Base-by-base conservation (phyloP, 2,329 filamentous ascomycete species). In the Phaeosphaeria sp. region DNA sequence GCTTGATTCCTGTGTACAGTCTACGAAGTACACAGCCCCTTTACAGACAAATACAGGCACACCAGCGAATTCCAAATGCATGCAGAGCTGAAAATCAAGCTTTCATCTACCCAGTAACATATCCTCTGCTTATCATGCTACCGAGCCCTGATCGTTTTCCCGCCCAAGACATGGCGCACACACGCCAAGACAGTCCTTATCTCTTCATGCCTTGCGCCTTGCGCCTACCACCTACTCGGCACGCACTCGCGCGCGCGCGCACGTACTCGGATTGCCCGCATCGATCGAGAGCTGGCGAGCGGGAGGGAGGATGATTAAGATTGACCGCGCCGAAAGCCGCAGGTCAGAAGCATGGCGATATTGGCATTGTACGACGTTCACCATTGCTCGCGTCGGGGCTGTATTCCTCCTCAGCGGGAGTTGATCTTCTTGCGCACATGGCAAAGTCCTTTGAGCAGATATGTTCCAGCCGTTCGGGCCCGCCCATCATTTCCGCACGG, bases 101-200 rank as follows among this genome's bases (percentile, higher is more conserved):
- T 39, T 39, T 39, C 36, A 39, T 15, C 17, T 39, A 39, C 36
- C 46, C 46, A 49, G 25, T 15, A 42, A 42, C 21, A 20, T n/a
- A 15, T 39, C 36, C 36, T n/a, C 62, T 65, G 66, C 66, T 67
- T 66, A 60, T 59, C 36, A 39, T n/a, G 17, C 17, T 39, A 39
- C 36, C 36, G 36, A 39, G 36, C 15, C 36, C n/a, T 39, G 36
- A 39, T 13, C 36, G 36, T 17, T n/a, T 39, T 2, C 1, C 13
- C 15, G 36, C 36, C 36, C 36, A 39, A 17, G 15, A 39, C 13
- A 36, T 58, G 33, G n/a, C 30, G 44, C 22, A 43, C 46, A 22
- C 27, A 25, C 43, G 65, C 65, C 64, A 68, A 68, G 65, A 27
- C 50, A 41, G 43, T 56, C 23, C 58, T 66, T 65, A 65, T 68